Evolutionary conservation across 2,329 filamentous ascomycete species (phyloP), one percentile per base, ranked within the genome.

Genomic region (Microcyclospora tardicrescens): DNA sequence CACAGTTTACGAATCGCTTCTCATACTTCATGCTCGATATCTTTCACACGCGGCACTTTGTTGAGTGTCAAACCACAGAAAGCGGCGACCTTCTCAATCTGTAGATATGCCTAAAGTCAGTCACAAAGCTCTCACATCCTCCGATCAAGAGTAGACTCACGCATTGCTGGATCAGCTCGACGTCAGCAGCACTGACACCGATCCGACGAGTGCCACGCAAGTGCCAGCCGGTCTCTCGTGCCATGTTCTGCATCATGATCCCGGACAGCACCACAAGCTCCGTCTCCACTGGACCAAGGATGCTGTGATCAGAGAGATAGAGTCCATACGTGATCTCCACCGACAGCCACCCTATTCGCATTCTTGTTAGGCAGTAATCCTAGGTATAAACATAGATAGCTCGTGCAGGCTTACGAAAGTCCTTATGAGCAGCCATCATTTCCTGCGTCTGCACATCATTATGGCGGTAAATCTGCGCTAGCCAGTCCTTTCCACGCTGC

Each of bases 171-270:
- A 65, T 48, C 0, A 37, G 50, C 52, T 68, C 62, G 0, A 64
- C 63, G 41, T 71, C 65, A 10, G 62, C 61, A 15, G 50, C 54
- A 9, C 58, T 63, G 0, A 72, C 63, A 0, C 69, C 70, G 24
- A 73, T 60, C 28, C 69, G 53, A 30, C 69, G 52, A 0, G 60
- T 65, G 1, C 69, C 70, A 24, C 68, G 55, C 27, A 73, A 60
- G 55, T 77, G 73, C 71, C 72, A 77, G 12, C 62, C 65, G 2
- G 71, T 71, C 51, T 73, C 67, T 1, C 60, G 55, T 0, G 55
- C 56, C 13, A 76, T 50, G 41, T 76, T 75, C 50, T 77, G 73
- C 5, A 69, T 70, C 68, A 75, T 71, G 40, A 77, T 75, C 1
- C 65, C 68, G 2, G 64, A 57, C 2, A 75, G 54, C 1, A 72